Evolutionary conservation across 1,139 yeast species (phyloP).

Genomic region (Taiozyma onychis): DNA sequence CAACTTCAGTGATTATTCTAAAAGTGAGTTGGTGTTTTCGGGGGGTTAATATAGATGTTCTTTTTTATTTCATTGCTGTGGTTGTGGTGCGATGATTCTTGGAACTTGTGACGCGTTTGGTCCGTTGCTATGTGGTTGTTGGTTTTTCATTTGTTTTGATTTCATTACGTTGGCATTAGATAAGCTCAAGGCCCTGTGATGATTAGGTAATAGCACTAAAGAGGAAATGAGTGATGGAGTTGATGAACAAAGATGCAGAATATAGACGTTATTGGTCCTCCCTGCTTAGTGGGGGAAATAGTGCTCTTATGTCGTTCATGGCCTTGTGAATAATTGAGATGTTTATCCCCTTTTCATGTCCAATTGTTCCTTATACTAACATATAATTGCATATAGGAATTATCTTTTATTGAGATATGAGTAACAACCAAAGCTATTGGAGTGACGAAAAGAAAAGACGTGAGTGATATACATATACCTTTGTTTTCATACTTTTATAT

Average conservation of each 20-base stretch:
- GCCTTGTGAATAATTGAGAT: no score
- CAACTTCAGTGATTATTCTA: neutral
- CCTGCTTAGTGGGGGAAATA: neutral
- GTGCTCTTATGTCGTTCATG: no score
- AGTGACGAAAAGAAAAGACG: constrained; percentile 14
- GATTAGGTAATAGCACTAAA: constrained; percentile 1
- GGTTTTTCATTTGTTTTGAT: constrained; percentile 1
- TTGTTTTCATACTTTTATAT: neutral
- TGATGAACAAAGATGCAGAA: no score
- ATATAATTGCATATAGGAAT: no score
- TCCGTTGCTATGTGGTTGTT: neutral
- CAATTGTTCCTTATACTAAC: neutral
- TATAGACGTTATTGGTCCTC: neutral
- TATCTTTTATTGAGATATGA: constrained; percentile 4
- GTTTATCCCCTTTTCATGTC: neutral
- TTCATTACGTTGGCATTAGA: constrained; percentile 2
- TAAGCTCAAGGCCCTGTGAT: neutral
- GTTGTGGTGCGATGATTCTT: neutral
- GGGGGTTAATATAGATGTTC: no score
- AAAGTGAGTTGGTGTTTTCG: neutral
- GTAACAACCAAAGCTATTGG: constrained; percentile 11
- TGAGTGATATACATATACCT: neutral
- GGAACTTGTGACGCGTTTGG: neutral
- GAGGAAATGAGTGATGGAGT: neutral
- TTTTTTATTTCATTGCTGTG: neutral